Evolutionary conservation across 2,329 filamentous ascomycete genomes (phyloP).

Genomic region (Myriosclerotinia duriaeana): DNA sequence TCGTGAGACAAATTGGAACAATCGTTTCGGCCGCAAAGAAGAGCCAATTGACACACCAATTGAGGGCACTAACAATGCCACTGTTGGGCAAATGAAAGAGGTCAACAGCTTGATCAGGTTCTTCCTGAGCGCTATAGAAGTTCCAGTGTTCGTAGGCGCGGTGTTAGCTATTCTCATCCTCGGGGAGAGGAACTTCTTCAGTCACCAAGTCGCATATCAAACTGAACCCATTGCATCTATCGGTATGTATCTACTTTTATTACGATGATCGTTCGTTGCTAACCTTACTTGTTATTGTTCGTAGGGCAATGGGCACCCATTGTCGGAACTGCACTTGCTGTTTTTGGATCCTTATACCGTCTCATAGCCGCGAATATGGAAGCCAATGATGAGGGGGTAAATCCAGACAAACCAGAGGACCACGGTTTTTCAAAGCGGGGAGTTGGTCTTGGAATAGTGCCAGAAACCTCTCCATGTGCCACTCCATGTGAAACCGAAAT

Average conservation of each 20-base stretch:
- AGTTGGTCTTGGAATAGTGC: background rate
- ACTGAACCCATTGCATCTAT: slow-evolving; percentile 63
- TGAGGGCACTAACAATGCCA: slow-evolving; percentile 56
- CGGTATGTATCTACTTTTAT: slow-evolving; percentile 46
- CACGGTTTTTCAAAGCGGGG: slow-evolving; percentile 18
- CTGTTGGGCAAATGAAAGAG: slow-evolving; percentile 50
- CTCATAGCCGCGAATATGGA: slow-evolving; percentile 41
- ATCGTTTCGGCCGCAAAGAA: slow-evolving; percentile 43
- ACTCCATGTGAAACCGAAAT: slow-evolving; percentile 11
- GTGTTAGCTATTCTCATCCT: slow-evolving; percentile 59
- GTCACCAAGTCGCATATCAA: slow-evolving; percentile 53
- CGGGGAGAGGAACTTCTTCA: slow-evolving; percentile 66
- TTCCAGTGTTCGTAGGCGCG: slow-evolving; percentile 58
- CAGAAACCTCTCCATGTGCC: slow-evolving; percentile 20
- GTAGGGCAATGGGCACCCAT: slow-evolving; percentile 60
- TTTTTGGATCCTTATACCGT: slow-evolving; percentile 58
- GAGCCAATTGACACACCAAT: slow-evolving; percentile 45
- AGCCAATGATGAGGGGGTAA: slow-evolving; percentile 17
- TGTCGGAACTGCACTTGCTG: slow-evolving; percentile 57
- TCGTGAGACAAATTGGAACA: slow-evolving; percentile 59
- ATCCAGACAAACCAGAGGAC: slow-evolving; percentile 10
- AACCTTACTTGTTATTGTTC: slow-evolving; percentile 37
- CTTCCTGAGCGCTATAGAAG: slow-evolving; percentile 56
- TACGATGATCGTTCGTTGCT: slow-evolving; percentile 16
- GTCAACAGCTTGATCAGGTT: slow-evolving; percentile 56